Conservation (phyloP, 1,284 basidiomycete genomes). For the Sanghuangporus baumii region DNA sequence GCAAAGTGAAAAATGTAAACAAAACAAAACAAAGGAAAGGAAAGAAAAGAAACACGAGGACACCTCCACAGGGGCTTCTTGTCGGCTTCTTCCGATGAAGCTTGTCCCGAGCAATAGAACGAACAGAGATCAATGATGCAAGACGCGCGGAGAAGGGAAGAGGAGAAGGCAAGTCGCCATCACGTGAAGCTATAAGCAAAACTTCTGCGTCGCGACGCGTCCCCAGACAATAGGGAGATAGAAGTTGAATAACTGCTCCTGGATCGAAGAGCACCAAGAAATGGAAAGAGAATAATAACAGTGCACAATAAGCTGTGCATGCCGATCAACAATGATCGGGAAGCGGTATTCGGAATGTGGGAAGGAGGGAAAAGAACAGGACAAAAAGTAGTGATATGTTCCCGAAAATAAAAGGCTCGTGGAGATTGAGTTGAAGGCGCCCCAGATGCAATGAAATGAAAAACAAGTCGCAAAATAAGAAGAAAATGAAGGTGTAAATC, state of each 20-base stretch:
- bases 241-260: background rate
- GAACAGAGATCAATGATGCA: background rate
- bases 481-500: background rate
- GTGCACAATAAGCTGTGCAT: background rate
- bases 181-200: slow-evolving; percentile 4
- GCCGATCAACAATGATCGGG: background rate
- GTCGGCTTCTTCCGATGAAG: background rate
- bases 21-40: background rate
- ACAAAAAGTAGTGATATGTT: background rate
- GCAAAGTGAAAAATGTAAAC: background rate
- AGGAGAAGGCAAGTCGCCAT: slow-evolving; percentile 3
- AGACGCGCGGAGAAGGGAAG: background rate
- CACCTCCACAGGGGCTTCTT: background rate
- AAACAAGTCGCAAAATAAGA: background rate
- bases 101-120: background rate
- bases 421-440: background rate
- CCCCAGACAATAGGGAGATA: background rate
- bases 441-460: background rate
- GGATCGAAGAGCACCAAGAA: background rate
- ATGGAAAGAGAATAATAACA: background rate
- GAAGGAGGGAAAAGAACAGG: background rate
- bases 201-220: background rate
- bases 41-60: background rate
- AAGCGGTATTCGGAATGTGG: background rate
- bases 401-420: background rate